Evolutionary conservation across 2,329 filamentous ascomycete species (phyloP).

Genomic region (Alternaria ethzedia): DNA sequence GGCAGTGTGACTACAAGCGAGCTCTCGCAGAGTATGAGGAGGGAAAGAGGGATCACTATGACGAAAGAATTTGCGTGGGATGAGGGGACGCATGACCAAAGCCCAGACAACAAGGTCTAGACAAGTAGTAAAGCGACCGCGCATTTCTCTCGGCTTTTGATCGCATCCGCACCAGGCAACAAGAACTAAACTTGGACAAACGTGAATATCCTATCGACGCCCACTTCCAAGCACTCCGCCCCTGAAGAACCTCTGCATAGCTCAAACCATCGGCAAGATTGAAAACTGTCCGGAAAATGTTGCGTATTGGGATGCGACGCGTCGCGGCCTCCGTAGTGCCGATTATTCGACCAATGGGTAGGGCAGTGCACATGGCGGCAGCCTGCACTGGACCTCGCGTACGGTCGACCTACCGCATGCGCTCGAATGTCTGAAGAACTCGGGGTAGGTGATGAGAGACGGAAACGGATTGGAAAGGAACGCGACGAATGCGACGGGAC

Average conservation of each 20-base stretch:
- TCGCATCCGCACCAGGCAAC: neutral
- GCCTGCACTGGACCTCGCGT: neutral
- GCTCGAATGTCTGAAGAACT: neutral
- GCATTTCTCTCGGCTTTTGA: neutral
- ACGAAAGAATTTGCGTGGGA: slow-evolving; percentile 32
- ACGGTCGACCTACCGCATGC: neutral
- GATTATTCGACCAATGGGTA: neutral
- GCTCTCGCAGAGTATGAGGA: neutral
- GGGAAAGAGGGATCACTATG: slow-evolving; percentile 19
- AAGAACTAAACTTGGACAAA: neutral
- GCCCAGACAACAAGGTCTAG: neutral
- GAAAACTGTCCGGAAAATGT: neutral
- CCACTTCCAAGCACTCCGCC: too few relatives aligned
- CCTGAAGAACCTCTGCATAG: too few relatives aligned
- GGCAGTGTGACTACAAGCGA: neutral
- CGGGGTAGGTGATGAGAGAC: neutral
- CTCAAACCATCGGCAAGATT: neutral
- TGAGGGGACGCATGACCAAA: slow-evolving; percentile 6
- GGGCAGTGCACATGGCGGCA: neutral
- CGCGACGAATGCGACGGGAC: neutral
- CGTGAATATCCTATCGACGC: neutral
- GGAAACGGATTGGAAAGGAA: neutral
- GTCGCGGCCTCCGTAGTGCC: neutral
- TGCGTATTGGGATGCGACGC: neutral
- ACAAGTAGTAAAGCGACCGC: neutral